Base-by-base conservation (phyloP, 2,329 filamentous ascomycete species). In the Anthostomella pinea region DNA sequence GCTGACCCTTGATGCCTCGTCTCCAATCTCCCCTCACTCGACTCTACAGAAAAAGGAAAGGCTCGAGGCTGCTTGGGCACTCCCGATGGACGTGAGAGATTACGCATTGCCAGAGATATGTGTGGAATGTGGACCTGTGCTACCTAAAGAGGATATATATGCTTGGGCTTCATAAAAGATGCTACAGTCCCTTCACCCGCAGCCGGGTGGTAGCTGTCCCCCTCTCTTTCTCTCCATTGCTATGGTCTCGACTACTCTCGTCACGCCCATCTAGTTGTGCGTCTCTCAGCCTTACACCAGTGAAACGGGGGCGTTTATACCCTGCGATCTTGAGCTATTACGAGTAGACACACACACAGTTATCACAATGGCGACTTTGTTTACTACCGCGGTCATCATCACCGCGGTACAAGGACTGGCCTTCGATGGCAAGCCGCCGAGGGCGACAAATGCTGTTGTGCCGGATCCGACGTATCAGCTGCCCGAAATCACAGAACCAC, bases 401-500 rank as follows among this genome's bases (percentile, higher is more conserved):
- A 54, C 52, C 20, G 52, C 57, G 19, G 63, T 55, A 38, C 57
- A 60, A 32, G 67, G 62, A 6, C 46, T 62, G 21, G 57, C 56
- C 15, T 57, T 64, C 13, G 57, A 56, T 22, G 51, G 57, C 18
- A 46, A 22, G 15, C 45, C 42, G 23, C 59, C 68, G 6, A 44
- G 49, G 45, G 60, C 61, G 27, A 72, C 68, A 8, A 38, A 48
- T 19, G 41, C 46, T 20, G 54, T 60, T 15, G 43, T 54, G n/a
- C 57, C 61, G 31, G 55, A 58, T 24, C 39, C 53, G 22, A 57
- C 65, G 37, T 64, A 63, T 22, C 47, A 62, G 35, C 53, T 51
- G 5, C 68, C 71, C 4, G 52, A 53, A 41, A 69, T 72, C 18
- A 75, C 70, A 7, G 27, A 54, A 20, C 62, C 64, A 6, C 65